Conservation (phyloP, 192 early-diverging fungal species). For the Coemansia sp. region DNA sequence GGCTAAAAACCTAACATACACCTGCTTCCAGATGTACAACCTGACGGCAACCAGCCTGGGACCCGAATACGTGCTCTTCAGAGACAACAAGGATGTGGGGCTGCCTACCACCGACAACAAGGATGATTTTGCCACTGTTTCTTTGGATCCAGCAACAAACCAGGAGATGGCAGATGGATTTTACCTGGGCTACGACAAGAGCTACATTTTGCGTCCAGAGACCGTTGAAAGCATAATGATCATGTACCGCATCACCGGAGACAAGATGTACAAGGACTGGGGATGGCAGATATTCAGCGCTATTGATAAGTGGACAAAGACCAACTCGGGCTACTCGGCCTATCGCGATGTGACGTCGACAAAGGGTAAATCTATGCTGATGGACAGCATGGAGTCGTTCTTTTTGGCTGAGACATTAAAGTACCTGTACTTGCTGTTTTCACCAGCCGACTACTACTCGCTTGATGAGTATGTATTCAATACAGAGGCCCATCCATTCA, state of each 20-base stretch:
- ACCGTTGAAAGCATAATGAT: constrained; percentile 88
- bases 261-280: constrained; percentile 65
- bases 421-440: constrained; percentile 88
- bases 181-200: constrained; percentile 48
- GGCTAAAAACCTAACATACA: constrained; percentile 43
- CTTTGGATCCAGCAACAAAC: constrained; percentile 5
- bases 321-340: constrained; percentile 59
- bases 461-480: constrained; percentile 89
- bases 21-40: constrained; percentile 68
- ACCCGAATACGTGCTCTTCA: constrained; percentile 83
- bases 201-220: constrained; percentile 63
- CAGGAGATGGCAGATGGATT: constrained; percentile 25
- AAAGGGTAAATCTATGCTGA: constrained; percentile 14
- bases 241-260: constrained; percentile 80
- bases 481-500: constrained; percentile 92
- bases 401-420: constrained; percentile 89
- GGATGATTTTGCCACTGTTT: constrained; percentile 27
- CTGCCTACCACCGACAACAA: constrained; percentile 15
- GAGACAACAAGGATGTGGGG: constrained; percentile 33
- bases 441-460: constrained; percentile 59
- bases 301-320: constrained; percentile 76
- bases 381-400: constrained; percentile 54
- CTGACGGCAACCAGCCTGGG: constrained; percentile 75
- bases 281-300: constrained; percentile 84
- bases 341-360: constrained; percentile 49